Evolutionary conservation across 352 stramenopile species (phyloP).

Genomic region (Phytophthora cajani): DNA sequence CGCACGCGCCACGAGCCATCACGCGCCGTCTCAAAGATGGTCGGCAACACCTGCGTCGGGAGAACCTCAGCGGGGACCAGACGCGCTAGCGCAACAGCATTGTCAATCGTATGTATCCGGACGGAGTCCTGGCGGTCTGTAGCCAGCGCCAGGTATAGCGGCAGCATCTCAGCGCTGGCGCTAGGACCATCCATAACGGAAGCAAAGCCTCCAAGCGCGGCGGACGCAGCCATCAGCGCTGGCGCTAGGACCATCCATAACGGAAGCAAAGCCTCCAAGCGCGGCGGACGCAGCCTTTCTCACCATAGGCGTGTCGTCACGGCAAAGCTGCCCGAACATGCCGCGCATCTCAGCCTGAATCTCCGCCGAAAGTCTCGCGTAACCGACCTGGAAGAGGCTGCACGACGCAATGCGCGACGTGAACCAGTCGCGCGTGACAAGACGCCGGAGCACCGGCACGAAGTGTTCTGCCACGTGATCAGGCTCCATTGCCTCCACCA

Average conservation of each 20-base stretch:
- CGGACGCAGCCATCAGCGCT: constrained; percentile 81
- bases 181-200: constrained; percentile 68
- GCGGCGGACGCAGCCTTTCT: constrained; percentile 90
- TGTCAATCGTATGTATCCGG: constrained; percentile 97
- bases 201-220: constrained; percentile 91
- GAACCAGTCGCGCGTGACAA: constrained; percentile 97
- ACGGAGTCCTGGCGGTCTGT: constrained; percentile 97
- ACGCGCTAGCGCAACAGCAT: constrained; percentile 94
- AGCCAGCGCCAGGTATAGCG: constrained; percentile 83
- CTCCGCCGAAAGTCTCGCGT: constrained; percentile 57
- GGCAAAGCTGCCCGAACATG: constrained; percentile 95
- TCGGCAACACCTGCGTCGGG: constrained; percentile 86
- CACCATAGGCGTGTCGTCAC: constrained; percentile 98
- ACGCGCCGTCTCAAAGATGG: constrained; percentile 91
- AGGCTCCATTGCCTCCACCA: constrained; percentile 88
- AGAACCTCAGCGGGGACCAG: constrained; percentile 81
- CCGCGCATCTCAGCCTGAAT: constrained; percentile 84
- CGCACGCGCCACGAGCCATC: constrained; percentile 98
- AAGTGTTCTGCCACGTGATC: constrained; percentile 92
- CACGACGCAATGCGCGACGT: constrained; percentile 88
- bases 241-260: constrained; percentile 70
- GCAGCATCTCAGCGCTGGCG: constrained; percentile 79
- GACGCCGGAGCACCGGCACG: constrained; percentile 91
- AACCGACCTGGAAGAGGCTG: constrained; percentile 83
- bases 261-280: constrained; percentile 88